phyloP scores from a whole-genome alignment of 495 filamentous ascomycete genomes.

The Talaromyces thailandensis region DNA sequence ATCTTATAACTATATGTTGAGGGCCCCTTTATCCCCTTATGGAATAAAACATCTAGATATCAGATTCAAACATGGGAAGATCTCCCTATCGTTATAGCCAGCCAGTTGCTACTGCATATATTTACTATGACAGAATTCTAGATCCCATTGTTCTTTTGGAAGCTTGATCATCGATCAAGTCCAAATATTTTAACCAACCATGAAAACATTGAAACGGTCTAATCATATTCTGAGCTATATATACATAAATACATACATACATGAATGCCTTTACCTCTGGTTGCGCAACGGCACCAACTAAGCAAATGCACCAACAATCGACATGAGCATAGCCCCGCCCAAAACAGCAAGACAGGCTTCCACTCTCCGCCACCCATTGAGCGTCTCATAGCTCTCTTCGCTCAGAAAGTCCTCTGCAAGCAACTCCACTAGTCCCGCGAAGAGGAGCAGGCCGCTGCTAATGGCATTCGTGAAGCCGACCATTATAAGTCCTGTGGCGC shows the following conservation, averaged over 20 bases:
- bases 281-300: slow-evolving; percentile 23
- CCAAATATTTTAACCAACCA: background rate
- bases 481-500: slow-evolving; percentile 74
- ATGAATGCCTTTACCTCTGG: background rate
- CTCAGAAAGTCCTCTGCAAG: slow-evolving; percentile 90
- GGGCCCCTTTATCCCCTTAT: no score
- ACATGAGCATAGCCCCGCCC: slow-evolving; percentile 72
- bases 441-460: slow-evolving; percentile 75
- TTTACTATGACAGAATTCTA: background rate
- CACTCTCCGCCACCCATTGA: slow-evolving; percentile 62
- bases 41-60: no score
- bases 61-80: no score
- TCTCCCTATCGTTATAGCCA: no score
- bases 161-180: background rate
- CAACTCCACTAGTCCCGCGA: slow-evolving; percentile 85
- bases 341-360: slow-evolving; percentile 72
- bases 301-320: slow-evolving; percentile 83
- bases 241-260: background rate
- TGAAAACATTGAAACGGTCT: background rate
- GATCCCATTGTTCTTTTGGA: background rate
- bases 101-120: no score
- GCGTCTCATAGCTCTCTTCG: slow-evolving; percentile 69
- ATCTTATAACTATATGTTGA: no score
- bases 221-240: background rate
- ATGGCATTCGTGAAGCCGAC: slow-evolving; percentile 92